phyloP scores from a whole-genome alignment of 345 rosid species.

The Firmiana major region DNA sequence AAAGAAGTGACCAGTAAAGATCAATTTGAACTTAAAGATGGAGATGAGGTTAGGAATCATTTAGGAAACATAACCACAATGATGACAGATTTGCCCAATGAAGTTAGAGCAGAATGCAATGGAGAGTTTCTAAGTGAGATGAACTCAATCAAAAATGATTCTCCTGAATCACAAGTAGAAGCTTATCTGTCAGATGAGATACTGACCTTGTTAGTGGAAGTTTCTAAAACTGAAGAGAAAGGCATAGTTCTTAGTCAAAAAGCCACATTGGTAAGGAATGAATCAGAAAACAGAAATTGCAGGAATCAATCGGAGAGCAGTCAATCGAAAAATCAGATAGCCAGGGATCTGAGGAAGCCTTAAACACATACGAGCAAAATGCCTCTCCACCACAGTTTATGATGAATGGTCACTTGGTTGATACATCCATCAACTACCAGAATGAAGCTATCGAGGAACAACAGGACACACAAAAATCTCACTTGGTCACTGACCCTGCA shows the following conservation, averaged over 20 bases:
- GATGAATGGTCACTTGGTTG: constrained; percentile 13
- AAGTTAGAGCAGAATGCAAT: constrained; percentile 9
- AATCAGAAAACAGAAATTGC: constrained; percentile 11
- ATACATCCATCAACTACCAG: constrained; percentile 7
- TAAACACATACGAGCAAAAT: constrained; percentile 10
- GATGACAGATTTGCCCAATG: neutral
- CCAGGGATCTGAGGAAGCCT: neutral
- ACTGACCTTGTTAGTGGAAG: neutral
- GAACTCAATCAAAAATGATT: constrained; percentile 5
- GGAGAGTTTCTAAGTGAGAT: constrained; percentile 11
- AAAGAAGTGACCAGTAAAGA: constrained; percentile 16
- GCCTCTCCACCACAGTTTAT: constrained; percentile 8
- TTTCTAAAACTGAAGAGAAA: constrained; percentile 17
- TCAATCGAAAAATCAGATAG: constrained; percentile 2
- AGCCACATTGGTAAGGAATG: constrained; percentile 2
- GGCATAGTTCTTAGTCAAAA: constrained; percentile 10
- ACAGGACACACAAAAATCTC: constrained; percentile 13
- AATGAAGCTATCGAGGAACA: constrained; percentile 21
- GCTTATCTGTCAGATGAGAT: constrained; percentile 4
- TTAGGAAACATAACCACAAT: neutral
- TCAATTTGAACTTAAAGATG: constrained; percentile 9
- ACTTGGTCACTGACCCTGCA: neutral
- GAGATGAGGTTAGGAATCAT: constrained; percentile 2
- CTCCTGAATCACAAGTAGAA: constrained; percentile 17
- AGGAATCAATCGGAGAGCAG: constrained; percentile 4